Percentiles rank a stretch among this genome's conserved stretches.
Evolutionary conservation across 2,329 filamentous ascomycete species (phyloP).

Genomic region (Colletotrichum liaoningense): DNA sequence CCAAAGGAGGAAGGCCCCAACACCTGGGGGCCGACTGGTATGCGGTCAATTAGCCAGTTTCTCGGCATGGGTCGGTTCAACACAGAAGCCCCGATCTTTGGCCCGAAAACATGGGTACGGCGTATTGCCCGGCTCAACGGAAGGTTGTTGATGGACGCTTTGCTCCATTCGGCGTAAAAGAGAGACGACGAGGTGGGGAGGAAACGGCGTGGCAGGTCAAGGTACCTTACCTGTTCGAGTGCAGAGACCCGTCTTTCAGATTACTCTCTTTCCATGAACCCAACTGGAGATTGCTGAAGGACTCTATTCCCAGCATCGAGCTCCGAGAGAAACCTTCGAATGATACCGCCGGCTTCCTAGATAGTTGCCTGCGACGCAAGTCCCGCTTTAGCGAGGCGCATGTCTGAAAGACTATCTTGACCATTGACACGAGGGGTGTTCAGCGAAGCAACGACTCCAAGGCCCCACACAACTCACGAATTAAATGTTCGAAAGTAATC

Average conservation of each 20-base stretch:
- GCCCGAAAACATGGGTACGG: conserved; percentile 30
- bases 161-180: conserved; percentile 7
- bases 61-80: conserved; percentile 32
- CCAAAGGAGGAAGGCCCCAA: background rate
- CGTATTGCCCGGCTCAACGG: conserved; percentile 15
- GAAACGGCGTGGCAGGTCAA: background rate
- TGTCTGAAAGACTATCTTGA: background rate
- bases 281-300: background rate
- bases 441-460: background rate
- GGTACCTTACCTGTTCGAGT: background rate
- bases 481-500: background rate
- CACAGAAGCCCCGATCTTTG: conserved; percentile 26
- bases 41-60: background rate
- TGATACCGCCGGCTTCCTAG: background rate
- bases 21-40: background rate
- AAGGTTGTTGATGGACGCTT: background rate
- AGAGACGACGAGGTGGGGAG: background rate
- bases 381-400: background rate
- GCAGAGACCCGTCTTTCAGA: conserved; percentile 3
- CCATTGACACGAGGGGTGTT: background rate
- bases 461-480: background rate
- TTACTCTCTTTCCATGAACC: background rate
- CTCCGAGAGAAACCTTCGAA: background rate
- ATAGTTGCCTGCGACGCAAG: background rate
- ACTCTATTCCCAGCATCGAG: background rate